Conservation (phyloP, 495 filamentous ascomycete genomes). For the Hypomontagnella submonticulosa region DNA sequence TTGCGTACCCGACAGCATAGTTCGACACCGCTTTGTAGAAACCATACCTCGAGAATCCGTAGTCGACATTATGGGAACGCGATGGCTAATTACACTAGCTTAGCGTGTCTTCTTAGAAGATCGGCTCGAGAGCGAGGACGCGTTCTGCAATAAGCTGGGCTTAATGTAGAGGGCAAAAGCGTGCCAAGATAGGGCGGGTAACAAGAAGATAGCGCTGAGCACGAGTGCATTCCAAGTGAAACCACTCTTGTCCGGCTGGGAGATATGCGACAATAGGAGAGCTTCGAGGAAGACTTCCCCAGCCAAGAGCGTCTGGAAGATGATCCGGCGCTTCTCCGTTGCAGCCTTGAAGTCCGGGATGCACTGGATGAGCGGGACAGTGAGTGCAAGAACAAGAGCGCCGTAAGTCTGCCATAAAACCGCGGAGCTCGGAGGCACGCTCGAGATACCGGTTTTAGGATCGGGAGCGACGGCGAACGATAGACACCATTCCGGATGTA, state of each 20-base stretch:
- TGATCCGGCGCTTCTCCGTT: slow-evolving; percentile 26
- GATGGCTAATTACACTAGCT: not conserved
- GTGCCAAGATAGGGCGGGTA: slow-evolving; percentile 38
- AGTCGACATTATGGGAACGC: no score
- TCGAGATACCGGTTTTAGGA: not conserved
- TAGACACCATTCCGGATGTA: slow-evolving; percentile 35
- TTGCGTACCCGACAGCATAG: no score
- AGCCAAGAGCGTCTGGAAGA: slow-evolving; percentile 30
- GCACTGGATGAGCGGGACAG: slow-evolving; percentile 26
- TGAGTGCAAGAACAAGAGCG: slow-evolving; percentile 30
- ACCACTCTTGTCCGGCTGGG: slow-evolving; percentile 12
- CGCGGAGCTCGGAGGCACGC: slow-evolving; percentile 28
- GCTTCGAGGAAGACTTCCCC: slow-evolving; percentile 34
- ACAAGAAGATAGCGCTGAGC: slow-evolving; percentile 21
- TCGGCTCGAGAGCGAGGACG: not conserved
- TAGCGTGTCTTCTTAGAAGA: slow-evolving; percentile 21
- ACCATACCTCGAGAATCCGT: no score
- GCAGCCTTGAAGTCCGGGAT: slow-evolving; percentile 26
- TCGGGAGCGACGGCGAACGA: slow-evolving; percentile 26
- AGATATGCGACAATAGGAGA: slow-evolving; percentile 22
- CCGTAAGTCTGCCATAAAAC: slow-evolving; percentile 37
- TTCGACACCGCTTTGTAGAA: no score
- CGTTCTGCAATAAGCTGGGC: slow-evolving; percentile 19
- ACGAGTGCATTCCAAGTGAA: slow-evolving; percentile 27
- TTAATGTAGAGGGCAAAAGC: slow-evolving; percentile 24